phyloP scores from a whole-genome alignment of 495 filamentous ascomycete species.

The Talaromyces borbonicus region DNA sequence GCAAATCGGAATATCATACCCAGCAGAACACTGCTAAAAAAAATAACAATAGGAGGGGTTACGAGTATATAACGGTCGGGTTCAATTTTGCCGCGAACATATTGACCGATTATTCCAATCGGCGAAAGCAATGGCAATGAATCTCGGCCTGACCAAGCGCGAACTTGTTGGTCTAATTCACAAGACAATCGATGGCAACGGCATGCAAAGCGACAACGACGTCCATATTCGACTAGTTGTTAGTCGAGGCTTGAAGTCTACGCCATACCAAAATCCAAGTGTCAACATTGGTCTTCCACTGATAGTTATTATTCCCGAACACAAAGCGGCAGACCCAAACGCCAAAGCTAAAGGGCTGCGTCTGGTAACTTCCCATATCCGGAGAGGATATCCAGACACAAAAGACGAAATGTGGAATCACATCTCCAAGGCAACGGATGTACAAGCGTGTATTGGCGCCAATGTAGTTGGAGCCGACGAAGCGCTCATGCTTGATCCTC shows the following conservation, averaged over 20 bases:
- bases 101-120: not conserved
- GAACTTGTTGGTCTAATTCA: not conserved
- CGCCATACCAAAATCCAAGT: not conserved
- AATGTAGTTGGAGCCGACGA: not conserved
- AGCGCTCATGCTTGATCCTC: not conserved
- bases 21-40: too few relatives aligned
- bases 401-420: not conserved
- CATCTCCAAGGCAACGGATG: not conserved
- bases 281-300: not conserved
- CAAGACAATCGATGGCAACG: not conserved
- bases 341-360: not conserved
- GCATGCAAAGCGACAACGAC: not conserved
- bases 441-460: not conserved
- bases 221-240: not conserved
- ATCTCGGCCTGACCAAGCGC: not conserved
- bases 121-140: not conserved
- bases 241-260: not conserved
- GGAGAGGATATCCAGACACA: not conserved
- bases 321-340: not conserved
- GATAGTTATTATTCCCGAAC: not conserved
- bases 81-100: not conserved
- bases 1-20: too few relatives aligned
- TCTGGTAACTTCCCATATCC: not conserved
- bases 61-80: not conserved
- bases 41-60: not conserved